A percentile compares a stretch with the other conserved stretches of the same genome.
phyloP scores from a whole-genome alignment of 805 yeast species.

The Lipomyces anomalus region DNA sequence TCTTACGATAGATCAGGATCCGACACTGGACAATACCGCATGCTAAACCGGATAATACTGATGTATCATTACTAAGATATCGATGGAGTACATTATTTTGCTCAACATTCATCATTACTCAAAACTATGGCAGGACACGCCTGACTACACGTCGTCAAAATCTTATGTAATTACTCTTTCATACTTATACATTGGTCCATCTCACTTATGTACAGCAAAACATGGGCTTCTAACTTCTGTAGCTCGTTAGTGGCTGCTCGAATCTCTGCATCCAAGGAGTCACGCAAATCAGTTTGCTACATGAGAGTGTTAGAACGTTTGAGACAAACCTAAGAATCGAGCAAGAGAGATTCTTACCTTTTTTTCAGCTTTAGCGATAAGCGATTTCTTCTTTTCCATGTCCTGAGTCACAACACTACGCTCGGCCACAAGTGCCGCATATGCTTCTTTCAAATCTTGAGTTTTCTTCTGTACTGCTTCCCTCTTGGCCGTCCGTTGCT shows the following conservation, averaged over 20 bases:
- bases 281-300: slow-evolving; percentile 33
- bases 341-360: no score
- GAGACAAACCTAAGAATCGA: slow-evolving; percentile 19
- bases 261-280: slow-evolving; percentile 48
- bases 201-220: slow-evolving; percentile 48
- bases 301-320: slow-evolving; percentile 12
- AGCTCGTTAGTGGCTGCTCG: slow-evolving; percentile 50
- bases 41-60: no score
- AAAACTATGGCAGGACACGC: no score
- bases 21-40: no score
- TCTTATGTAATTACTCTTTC: no score
- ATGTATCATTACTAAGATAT: no score
- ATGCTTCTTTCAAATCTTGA: slow-evolving; percentile 41
- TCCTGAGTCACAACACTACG: slow-evolving; percentile 46
- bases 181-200: slow-evolving; percentile 41
- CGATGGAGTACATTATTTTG: no score
- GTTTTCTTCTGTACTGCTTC: slow-evolving; percentile 40
- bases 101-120: no score
- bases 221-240: slow-evolving; percentile 49
- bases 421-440: slow-evolving; percentile 45
- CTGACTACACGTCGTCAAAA: no score
- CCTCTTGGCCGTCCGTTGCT: slow-evolving; percentile 44
- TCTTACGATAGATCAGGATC: no score
- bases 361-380: slow-evolving; percentile 42
- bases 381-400: slow-evolving; percentile 43